A percentile compares a stretch with the other conserved stretches of the same genome.
Conservation (phyloP, 2,329 filamentous ascomycete species). For the Colletotrichum incanum region DNA sequence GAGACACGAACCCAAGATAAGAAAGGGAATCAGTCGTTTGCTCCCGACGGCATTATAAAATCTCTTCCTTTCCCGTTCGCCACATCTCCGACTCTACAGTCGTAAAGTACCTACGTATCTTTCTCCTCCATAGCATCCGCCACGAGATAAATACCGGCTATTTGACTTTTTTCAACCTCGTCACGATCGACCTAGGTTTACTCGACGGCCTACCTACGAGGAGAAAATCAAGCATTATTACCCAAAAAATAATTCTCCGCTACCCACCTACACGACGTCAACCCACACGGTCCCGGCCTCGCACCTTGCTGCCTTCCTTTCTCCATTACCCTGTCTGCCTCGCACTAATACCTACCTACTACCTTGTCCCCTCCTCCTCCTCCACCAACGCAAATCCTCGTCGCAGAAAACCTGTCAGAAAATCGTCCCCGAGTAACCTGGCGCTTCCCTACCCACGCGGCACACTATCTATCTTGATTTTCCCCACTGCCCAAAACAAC, state of each 20-base stretch:
- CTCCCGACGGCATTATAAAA: slow-evolving; percentile 30
- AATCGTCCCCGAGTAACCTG: slow-evolving; percentile 18
- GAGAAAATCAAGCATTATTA: neutral
- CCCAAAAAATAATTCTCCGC: neutral
- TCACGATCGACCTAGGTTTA: slow-evolving; percentile 2
- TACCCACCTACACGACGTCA: slow-evolving; percentile 3
- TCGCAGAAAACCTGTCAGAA: slow-evolving; percentile 6
- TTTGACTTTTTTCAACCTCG: neutral
- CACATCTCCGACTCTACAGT: slow-evolving; percentile 24
- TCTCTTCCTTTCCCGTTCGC: slow-evolving; percentile 13
- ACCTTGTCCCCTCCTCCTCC: neutral
- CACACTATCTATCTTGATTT: slow-evolving; percentile 6
- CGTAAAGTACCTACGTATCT: neutral
- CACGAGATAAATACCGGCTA: neutral
- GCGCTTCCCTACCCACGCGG: slow-evolving; percentile 15
- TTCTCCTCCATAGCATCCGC: neutral
- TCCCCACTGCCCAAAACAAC: slow-evolving; percentile 35
- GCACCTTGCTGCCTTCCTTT: slow-evolving; percentile 4
- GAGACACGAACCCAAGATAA: neutral
- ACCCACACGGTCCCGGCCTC: slow-evolving; percentile 7
- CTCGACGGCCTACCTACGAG: neutral
- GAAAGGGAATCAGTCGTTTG: neutral
- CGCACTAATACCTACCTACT: neutral
- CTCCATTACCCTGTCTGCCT: slow-evolving; percentile 12
- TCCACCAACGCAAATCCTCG: slow-evolving; percentile 3